A percentile compares a stretch with the other conserved stretches of the same genome.
Evolutionary conservation across 331 rosid species (phyloP).

Genomic region (Malus hybrid): DNA sequence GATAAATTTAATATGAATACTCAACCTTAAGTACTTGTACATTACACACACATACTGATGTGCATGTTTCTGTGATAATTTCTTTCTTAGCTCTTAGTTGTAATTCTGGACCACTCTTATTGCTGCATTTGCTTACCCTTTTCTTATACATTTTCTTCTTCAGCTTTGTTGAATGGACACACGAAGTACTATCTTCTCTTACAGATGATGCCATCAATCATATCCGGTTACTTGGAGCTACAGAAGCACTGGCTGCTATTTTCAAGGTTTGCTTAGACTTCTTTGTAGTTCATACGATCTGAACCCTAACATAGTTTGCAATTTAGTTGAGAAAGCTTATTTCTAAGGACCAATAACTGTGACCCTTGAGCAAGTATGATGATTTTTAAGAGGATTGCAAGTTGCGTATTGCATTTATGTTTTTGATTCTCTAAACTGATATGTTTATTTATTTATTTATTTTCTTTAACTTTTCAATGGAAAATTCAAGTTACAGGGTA

Average conservation of each 20-base stretch:
- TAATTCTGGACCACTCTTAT: background rate
- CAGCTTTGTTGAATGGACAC: constrained; percentile 92
- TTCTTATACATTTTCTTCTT: constrained; percentile 15
- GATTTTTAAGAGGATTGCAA: background rate
- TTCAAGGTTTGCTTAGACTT: constrained; percentile 64
- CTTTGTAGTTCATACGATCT: constrained; percentile 1
- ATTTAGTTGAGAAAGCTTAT: background rate
- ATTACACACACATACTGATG: background rate
- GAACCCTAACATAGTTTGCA: background rate
- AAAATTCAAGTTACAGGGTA: background rate
- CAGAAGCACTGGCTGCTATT: constrained; percentile 73
- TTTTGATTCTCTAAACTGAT: too few species aligned
- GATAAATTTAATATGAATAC: background rate
- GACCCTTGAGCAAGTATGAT: background rate
- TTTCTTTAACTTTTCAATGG: background rate
- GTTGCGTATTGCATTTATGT: background rate
- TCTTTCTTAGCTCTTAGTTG: background rate
- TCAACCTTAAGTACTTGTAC: background rate
- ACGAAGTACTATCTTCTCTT: constrained; percentile 58
- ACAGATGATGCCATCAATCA: constrained; percentile 55
- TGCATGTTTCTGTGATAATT: background rate
- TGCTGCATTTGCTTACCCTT: constrained; percentile 2
- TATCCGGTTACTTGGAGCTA: constrained; percentile 74
- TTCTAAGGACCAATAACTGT: background rate
- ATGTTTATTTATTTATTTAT: too few species aligned